Conservation (phyloP, 305 asterid species). For the Ilex paraguariensis region DNA sequence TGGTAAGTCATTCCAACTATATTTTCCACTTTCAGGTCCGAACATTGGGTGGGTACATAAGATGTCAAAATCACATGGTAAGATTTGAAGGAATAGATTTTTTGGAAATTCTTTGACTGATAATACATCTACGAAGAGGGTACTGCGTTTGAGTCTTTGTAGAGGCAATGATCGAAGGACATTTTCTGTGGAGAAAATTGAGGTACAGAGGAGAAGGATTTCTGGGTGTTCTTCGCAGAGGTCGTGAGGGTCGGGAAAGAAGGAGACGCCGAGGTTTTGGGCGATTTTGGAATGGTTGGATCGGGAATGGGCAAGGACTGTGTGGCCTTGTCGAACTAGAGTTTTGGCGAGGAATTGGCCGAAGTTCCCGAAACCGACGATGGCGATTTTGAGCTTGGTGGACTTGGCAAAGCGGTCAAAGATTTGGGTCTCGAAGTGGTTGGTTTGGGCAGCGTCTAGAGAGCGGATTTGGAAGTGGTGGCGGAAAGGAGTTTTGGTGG, state of each 20-base stretch:
- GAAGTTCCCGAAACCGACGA: conserved; percentile 77
- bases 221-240: conserved; percentile 87
- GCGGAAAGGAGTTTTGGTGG: not conserved
- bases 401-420: conserved; percentile 41
- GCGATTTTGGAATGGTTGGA: conserved; percentile 46
- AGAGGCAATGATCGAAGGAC: conserved; percentile 64
- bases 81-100: conserved; percentile 47
- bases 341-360: conserved; percentile 81
- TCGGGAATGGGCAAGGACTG: conserved; percentile 59
- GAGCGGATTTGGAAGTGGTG: conserved; percentile 38
- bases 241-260: conserved; percentile 64
- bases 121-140: conserved; percentile 71
- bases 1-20: conserved; percentile 48
- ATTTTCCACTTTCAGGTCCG: conserved; percentile 86
- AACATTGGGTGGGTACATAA: conserved; percentile 90
- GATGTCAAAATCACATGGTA: conserved; percentile 64
- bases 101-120: conserved; percentile 86
- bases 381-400: conserved; percentile 63
- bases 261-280: conserved; percentile 45
- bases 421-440: conserved; percentile 54
- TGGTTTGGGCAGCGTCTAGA: conserved; percentile 64
- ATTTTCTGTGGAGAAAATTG: conserved; percentile 56
- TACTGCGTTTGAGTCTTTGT: conserved; percentile 60
- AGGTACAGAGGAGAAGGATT: conserved; percentile 62
- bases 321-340: conserved; percentile 65